These are phyloP conservation scores for Beauveria asiatica DNA, from an alignment of 2,329 filamentous ascomycete species.

Conservation along the genomic window DNA sequence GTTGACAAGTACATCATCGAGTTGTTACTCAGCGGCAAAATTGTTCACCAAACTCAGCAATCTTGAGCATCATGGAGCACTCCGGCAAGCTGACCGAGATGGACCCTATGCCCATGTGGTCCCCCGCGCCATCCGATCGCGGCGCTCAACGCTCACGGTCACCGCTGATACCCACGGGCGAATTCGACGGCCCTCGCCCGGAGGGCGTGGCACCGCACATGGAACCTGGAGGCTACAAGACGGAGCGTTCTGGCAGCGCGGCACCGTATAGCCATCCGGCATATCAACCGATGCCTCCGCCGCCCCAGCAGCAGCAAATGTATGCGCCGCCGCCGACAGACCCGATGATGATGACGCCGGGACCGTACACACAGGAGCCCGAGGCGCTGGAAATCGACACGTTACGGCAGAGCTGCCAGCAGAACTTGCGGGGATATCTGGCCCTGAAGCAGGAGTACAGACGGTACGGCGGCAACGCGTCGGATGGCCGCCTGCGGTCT, in stretches of 20 bases:
- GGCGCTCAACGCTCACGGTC: conserved; percentile 1
- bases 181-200: not conserved
- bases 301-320: conserved; percentile 21
- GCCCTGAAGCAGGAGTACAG: conserved; percentile 24
- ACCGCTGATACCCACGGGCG: not conserved
- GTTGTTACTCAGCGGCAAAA: not conserved
- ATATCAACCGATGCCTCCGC: conserved; percentile 19
- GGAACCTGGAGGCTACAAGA: conserved; percentile 16
- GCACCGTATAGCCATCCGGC: conserved; percentile 10
- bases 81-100: not conserved
- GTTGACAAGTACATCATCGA: not conserved
- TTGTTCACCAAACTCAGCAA: not conserved
- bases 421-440: conserved; percentile 28
- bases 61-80: not conserved
- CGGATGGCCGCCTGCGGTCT: conserved; percentile 32
- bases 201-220: conserved; percentile 15
- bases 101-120: conserved; percentile 5
- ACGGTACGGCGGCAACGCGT: conserved; percentile 21
- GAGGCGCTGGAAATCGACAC: conserved; percentile 22
- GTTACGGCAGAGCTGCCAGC: conserved; percentile 27
- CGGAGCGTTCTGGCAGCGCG: conserved; percentile 16
- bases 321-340: not conserved
- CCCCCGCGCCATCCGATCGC: not conserved
- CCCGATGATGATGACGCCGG: not conserved
- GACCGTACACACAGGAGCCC: not conserved